These are phyloP conservation scores for Vickermania ingenoplastis DNA, from an alignment of 208 protist genomes.

Conservation along the genomic window DNA sequence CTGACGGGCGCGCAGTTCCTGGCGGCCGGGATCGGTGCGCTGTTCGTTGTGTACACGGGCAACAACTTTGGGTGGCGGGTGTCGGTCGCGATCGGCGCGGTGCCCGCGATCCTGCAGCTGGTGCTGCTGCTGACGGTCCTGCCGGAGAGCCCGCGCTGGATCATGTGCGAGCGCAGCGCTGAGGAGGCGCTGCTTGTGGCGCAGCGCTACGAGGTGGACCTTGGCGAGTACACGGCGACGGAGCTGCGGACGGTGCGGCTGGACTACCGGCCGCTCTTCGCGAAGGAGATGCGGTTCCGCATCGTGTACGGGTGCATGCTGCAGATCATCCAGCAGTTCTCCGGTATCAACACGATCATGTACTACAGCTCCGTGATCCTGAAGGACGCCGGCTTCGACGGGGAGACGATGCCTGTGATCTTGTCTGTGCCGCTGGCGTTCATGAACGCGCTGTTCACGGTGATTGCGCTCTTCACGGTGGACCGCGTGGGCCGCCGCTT, in stretches of 20 bases:
- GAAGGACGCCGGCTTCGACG: constrained; percentile 64
- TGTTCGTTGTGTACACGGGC: constrained; percentile 62
- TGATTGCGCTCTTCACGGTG: constrained; percentile 64
- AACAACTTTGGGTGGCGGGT: constrained; percentile 84
- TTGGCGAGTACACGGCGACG: constrained; percentile 37
- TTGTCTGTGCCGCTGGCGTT: constrained; percentile 77
- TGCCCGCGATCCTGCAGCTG: constrained; percentile 77
- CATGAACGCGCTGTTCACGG: constrained; percentile 81
- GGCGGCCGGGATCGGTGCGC: constrained; percentile 49
- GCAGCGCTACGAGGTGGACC: constrained; percentile 45
- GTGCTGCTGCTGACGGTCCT: constrained; percentile 71
- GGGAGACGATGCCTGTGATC: constrained; percentile 65
- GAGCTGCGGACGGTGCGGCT: constrained; percentile 29
- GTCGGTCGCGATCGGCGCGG: constrained; percentile 71
- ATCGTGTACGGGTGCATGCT: constrained; percentile 71
- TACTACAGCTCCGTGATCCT: constrained; percentile 90
- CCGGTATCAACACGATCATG: constrained; percentile 91
- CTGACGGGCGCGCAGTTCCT: constrained; percentile 82
- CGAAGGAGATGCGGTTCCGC: constrained; percentile 41
- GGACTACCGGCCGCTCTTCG: constrained; percentile 43
- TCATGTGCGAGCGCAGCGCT: constrained; percentile 34
- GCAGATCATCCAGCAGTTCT: constrained; percentile 88
- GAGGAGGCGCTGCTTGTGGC: constrained; percentile 40
- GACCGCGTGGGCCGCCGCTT: constrained; percentile 66
- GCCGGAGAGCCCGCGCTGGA: constrained; percentile 83